A percentile compares a stretch with the other conserved stretches of the same genome.
phyloP scores from a whole-genome alignment of 257 asterid genomes.

The Plantago ovata region DNA sequence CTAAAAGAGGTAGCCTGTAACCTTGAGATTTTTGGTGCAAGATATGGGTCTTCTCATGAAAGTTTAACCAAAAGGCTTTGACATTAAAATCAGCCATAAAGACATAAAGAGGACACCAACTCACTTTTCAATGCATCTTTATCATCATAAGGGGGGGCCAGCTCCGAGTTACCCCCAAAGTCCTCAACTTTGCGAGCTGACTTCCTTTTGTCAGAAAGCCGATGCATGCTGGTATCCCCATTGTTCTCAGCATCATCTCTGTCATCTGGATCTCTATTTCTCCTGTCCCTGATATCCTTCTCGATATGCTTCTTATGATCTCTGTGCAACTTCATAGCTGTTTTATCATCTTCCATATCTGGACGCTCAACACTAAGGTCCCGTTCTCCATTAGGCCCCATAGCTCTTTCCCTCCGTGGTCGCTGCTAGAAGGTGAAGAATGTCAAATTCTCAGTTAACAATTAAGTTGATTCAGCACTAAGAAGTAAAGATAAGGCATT shows the following conservation, averaged over 20 bases:
- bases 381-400: slow-evolving; percentile 60
- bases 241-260: slow-evolving; percentile 61
- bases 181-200: slow-evolving; percentile 65
- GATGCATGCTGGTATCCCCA: slow-evolving; percentile 61
- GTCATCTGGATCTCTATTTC: slow-evolving; percentile 68
- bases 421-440: slow-evolving; percentile 47
- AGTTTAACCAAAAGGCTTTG: slow-evolving; percentile 17
- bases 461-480: slow-evolving; percentile 4
- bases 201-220: slow-evolving; percentile 67
- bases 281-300: slow-evolving; percentile 68
- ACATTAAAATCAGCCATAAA: slow-evolving; percentile 7
- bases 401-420: slow-evolving; percentile 54
- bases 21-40: not conserved
- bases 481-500: slow-evolving; percentile 4
- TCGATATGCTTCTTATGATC: slow-evolving; percentile 79
- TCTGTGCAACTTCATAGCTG: slow-evolving; percentile 59
- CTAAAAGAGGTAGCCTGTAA: too few species aligned
- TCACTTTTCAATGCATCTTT: slow-evolving; percentile 81
- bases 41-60: not conserved
- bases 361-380: slow-evolving; percentile 80
- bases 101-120: slow-evolving; percentile 24
- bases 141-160: slow-evolving; percentile 63
- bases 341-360: slow-evolving; percentile 77
- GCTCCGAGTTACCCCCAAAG: slow-evolving; percentile 54
- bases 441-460: slow-evolving; percentile 17